Conservation (phyloP, 1,284 basidiomycete genomes). For the Nidula niveotomentosa region DNA sequence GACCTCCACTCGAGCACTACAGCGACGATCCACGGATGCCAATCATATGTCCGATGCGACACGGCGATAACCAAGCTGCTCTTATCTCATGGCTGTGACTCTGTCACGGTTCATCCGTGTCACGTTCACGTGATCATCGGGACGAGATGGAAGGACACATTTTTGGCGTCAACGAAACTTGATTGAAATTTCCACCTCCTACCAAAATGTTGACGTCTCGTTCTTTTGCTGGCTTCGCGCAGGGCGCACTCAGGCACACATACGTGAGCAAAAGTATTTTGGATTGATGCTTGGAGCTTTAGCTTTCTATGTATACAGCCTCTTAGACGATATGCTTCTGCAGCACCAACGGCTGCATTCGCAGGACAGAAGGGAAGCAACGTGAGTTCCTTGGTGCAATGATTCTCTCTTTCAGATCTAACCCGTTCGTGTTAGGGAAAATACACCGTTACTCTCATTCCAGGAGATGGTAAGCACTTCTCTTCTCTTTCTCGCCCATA, state of each 20-base stretch:
- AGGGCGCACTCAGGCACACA: constrained; percentile 42
- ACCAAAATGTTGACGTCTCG: constrained; percentile 56
- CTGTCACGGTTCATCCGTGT: no score
- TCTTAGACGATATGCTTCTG: constrained; percentile 65
- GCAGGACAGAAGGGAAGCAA: constrained; percentile 85
- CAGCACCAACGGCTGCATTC: constrained; percentile 82
- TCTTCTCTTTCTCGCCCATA: constrained; percentile 12
- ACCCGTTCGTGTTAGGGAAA: constrained; percentile 68
- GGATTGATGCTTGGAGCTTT: constrained; percentile 7
- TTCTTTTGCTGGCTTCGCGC: constrained; percentile 53
- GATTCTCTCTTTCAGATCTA: background rate
- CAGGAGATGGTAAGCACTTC: constrained; percentile 76
- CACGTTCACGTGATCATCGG: background rate
- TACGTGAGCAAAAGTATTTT: constrained; percentile 34
- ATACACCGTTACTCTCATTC: constrained; percentile 92
- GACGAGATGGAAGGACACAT: background rate
- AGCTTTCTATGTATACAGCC: constrained; percentile 33
- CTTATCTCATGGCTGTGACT: no score
- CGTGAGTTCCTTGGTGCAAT: constrained; percentile 45
- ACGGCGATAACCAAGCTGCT: no score
- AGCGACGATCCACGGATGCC: no score
- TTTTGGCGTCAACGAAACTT: background rate
- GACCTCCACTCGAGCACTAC: no score
- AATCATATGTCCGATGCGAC: no score
- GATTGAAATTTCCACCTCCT: background rate